phyloP scores from a whole-genome alignment of 768 basidiomycete species.

The Rhodotorula taiwanensis region DNA sequence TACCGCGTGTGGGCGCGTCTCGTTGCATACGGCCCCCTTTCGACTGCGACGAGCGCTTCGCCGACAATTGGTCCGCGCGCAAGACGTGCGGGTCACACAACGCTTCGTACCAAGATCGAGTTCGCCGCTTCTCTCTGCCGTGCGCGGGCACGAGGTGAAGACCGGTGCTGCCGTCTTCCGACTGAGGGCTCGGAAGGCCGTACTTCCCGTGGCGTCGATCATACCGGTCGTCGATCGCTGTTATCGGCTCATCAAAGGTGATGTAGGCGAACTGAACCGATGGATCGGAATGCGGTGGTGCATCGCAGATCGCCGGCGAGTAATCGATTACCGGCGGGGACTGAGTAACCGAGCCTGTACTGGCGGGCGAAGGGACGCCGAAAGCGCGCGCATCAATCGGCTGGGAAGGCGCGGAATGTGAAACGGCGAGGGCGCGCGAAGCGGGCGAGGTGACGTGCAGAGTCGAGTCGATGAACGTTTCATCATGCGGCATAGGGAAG shows the following conservation, averaged over 20 bases:
- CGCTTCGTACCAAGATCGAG: constrained; percentile 19
- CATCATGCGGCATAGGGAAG: too few relatives aligned
- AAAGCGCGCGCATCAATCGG: too few relatives aligned
- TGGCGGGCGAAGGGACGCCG: too few relatives aligned
- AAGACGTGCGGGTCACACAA: constrained; percentile 28
- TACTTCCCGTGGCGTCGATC: constrained; percentile 27
- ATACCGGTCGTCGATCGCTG: constrained; percentile 17
- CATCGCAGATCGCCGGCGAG: neutral
- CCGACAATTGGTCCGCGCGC: constrained; percentile 2
- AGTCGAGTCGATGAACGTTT: too few relatives aligned
- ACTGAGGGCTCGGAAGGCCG: constrained; percentile 31
- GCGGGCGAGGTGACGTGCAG: too few relatives aligned
- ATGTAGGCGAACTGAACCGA: constrained; percentile 10
- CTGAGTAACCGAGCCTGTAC: too few relatives aligned
- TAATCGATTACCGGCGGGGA: neutral
- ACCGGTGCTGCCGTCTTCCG: constrained; percentile 8
- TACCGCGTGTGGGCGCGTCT: too few relatives aligned
- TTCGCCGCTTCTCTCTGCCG: neutral
- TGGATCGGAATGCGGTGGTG: too few relatives aligned
- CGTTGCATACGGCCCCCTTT: neutral
- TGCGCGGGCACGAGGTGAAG: too few relatives aligned
- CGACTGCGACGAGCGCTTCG: neutral
- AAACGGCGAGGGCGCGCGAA: too few relatives aligned
- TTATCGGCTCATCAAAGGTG: constrained; percentile 9
- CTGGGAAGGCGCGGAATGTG: too few relatives aligned